Evolutionary conservation across 2,329 filamentous ascomycete species (phyloP).

Genomic region (Diaporthe sp.): DNA sequence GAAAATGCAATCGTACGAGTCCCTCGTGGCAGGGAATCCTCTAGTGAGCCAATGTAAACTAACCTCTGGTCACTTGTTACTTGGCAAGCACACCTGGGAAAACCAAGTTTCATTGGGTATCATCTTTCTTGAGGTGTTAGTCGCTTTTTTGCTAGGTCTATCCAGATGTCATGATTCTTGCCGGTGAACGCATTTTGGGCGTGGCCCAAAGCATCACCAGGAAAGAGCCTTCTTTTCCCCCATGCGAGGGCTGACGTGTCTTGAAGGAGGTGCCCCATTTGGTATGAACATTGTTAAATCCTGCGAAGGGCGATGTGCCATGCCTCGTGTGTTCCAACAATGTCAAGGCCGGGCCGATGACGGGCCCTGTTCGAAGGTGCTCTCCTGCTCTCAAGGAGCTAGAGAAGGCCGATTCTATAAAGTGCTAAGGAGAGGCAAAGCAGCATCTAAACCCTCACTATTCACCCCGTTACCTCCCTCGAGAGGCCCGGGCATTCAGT

Average conservation of each 20-base stretch:
- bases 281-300: not conserved
- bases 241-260: not conserved
- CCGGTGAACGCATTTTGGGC: not conserved
- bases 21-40: not conserved
- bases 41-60: not conserved
- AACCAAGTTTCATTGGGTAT: constrained; percentile 15
- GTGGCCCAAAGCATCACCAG: not conserved
- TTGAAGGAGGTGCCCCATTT: not conserved
- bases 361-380: not conserved
- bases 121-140: constrained; percentile 8
- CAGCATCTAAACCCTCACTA: not conserved
- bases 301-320: not conserved
- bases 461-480: not conserved
- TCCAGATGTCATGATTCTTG: not conserved
- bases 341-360: not conserved
- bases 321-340: not conserved
- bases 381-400: not conserved
- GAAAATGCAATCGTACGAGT: not conserved
- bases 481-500: not conserved
- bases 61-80: not conserved
- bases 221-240: not conserved
- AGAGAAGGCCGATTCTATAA: not conserved
- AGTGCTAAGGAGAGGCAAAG: not conserved
- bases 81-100: not conserved
- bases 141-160: not conserved